phyloP scores from a whole-genome alignment of 2,329 filamentous ascomycete species.

The Fusarium sarcochroum region DNA sequence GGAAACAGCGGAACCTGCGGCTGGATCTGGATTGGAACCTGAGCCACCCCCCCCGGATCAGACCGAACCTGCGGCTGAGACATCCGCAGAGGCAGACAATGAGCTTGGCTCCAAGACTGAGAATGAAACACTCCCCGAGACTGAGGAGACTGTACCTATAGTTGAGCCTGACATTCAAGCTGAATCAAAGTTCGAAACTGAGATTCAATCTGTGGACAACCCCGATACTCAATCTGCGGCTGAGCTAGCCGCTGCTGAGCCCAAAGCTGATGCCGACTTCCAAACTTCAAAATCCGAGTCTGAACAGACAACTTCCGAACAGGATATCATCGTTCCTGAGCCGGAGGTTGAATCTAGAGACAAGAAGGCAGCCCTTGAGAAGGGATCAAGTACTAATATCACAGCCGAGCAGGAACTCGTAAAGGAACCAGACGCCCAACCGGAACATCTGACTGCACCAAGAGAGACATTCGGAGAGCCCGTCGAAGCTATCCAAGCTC shows the following conservation, averaged over 20 bases:
- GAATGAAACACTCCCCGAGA: conserved; percentile 38
- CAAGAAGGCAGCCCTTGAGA: conserved; percentile 17
- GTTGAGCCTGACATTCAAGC: conserved; percentile 48
- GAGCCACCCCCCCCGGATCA: conserved; percentile 30
- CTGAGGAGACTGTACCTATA: conserved; percentile 48
- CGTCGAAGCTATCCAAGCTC: background rate
- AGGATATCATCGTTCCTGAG: conserved; percentile 38
- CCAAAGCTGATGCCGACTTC: conserved; percentile 30
- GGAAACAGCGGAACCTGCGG: conserved; percentile 32
- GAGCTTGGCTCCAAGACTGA: conserved; percentile 39
- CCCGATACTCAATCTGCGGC: conserved; percentile 29
- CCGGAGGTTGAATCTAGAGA: conserved; percentile 39
- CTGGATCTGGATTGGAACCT: conserved; percentile 40
- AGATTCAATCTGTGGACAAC: conserved; percentile 42
- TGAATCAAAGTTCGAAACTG: conserved; percentile 48
- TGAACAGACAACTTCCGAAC: conserved; percentile 38
- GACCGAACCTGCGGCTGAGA: conserved; percentile 26
- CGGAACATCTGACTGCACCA: background rate
- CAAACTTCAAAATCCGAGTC: conserved; percentile 26
- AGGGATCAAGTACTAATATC: conserved; percentile 29
- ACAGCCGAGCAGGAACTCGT: conserved; percentile 23
- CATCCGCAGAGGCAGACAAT: conserved; percentile 23
- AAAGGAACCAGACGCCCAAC: conserved; percentile 3
- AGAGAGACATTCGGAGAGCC: conserved; percentile 6
- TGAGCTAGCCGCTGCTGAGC: conserved; percentile 33